These are phyloP conservation scores for Ramaria sp. DNA, from an alignment of 768 basidiomycete genomes.

Conservation along the genomic window DNA sequence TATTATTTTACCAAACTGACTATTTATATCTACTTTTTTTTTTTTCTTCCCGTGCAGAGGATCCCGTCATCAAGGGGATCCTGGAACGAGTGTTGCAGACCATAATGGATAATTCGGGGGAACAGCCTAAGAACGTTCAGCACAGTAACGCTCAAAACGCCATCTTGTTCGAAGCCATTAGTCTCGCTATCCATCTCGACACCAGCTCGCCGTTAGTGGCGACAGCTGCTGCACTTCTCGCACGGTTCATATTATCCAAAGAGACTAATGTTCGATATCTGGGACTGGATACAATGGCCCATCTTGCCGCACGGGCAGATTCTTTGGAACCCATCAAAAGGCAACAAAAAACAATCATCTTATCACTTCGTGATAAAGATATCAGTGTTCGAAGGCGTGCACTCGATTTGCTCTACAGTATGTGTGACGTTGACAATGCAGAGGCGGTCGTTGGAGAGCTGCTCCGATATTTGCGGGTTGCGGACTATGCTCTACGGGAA, in stretches of 20 bases:
- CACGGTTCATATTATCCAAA: conserved; percentile 93
- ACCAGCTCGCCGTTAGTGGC: conserved; percentile 81
- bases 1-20: not conserved
- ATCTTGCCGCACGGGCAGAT: conserved; percentile 89
- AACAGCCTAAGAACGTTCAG: conserved; percentile 88
- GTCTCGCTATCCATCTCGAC: conserved; percentile 92
- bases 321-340: conserved; percentile 87
- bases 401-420: conserved; percentile 92
- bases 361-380: conserved; percentile 91
- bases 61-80: conserved; percentile 64
- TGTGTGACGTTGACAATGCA: conserved; percentile 98
- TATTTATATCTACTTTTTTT: not conserved
- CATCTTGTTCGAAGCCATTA: conserved; percentile 95
- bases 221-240: conserved; percentile 82
- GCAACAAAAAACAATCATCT: conserved; percentile 92
- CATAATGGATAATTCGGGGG: conserved; percentile 79
- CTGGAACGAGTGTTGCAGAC: conserved; percentile 79
- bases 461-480: conserved; percentile 86
- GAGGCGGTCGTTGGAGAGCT: conserved; percentile 94
- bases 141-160: conserved; percentile 99
- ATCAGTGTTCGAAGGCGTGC: conserved; percentile 92
- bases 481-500: conserved; percentile 92
- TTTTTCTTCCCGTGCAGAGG: conserved; percentile 40
- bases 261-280: conserved; percentile 98
- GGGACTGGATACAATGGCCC: conserved; percentile 96